phyloP scores from a whole-genome alignment of 257 asterid genomes.

The Solanum pinnatisectum region DNA sequence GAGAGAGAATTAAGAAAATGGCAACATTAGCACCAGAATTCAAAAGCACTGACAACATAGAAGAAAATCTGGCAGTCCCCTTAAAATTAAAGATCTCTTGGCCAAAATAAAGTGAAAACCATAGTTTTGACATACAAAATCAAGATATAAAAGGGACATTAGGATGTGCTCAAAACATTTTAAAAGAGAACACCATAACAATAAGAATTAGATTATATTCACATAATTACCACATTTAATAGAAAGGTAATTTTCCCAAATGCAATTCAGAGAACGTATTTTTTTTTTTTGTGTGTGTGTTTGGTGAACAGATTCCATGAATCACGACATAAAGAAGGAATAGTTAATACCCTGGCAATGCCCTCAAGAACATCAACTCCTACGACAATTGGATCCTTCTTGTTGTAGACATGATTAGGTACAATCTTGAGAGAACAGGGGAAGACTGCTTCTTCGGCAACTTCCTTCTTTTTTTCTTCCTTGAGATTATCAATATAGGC shows the following conservation, averaged over 20 bases:
- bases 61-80: neutral
- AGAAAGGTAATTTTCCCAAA: neutral
- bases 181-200: neutral
- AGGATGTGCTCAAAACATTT: neutral
- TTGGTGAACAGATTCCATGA: neutral
- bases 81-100: neutral
- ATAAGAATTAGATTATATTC: neutral
- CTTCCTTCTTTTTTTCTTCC: conserved; percentile 93
- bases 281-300: neutral
- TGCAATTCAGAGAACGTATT: neutral
- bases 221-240: neutral
- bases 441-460: conserved; percentile 86
- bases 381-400: conserved; percentile 93
- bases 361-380: conserved; percentile 91
- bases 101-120: neutral
- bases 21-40: neutral
- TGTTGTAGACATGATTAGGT: conserved; percentile 75
- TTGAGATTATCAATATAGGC: conserved; percentile 83
- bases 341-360: conserved; percentile 50
- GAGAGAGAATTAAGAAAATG: neutral
- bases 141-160: neutral
- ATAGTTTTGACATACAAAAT: neutral
- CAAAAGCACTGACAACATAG: neutral
- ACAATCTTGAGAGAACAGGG: conserved; percentile 90
- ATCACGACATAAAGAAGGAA: neutral